These are phyloP conservation scores for Camelina laxa DNA, from an alignment of 345 rosid species.

Conservation along the genomic window DNA sequence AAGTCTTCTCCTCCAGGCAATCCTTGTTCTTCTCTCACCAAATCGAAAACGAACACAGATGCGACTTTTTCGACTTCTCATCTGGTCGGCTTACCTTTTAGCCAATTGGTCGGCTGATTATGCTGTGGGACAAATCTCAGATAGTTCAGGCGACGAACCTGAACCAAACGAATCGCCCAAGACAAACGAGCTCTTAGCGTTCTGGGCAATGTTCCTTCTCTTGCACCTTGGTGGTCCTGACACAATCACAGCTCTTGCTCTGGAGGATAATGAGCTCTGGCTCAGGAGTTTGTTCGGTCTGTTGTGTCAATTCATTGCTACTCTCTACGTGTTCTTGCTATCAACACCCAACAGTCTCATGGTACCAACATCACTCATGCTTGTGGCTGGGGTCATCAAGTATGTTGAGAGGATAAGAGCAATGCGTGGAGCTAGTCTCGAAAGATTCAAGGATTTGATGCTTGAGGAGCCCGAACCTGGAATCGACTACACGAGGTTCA, in stretches of 20 bases:
- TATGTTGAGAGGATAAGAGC: constrained; percentile 45
- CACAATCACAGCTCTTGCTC: constrained; percentile 45
- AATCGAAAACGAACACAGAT: constrained; percentile 48
- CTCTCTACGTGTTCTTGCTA: constrained; percentile 39
- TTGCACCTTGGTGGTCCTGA: constrained; percentile 52
- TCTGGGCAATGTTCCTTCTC: constrained; percentile 40
- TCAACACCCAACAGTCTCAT: constrained; percentile 29
- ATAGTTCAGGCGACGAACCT: constrained; percentile 2
- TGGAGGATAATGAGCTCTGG: constrained; percentile 47
- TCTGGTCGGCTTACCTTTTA: constrained; percentile 41
- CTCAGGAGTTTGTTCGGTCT: constrained; percentile 37
- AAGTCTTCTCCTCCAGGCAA: constrained; percentile 56
- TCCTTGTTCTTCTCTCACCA: constrained; percentile 55
- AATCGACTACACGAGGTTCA: constrained; percentile 7
- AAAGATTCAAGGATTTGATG: constrained; percentile 36
- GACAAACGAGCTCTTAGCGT: constrained; percentile 11
- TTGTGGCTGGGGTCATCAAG: constrained; percentile 47
- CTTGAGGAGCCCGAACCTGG: constrained; percentile 30
- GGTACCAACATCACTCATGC: constrained; percentile 24
- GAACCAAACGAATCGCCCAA: background rate
- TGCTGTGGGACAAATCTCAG: constrained; percentile 40
- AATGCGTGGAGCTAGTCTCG: constrained; percentile 44
- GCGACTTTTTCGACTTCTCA: constrained; percentile 35
- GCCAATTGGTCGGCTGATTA: constrained; percentile 41
- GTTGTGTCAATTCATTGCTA: constrained; percentile 18